Evolutionary conservation across 2,329 filamentous ascomycete genomes (phyloP), one percentile per base, ranked within the genome.

Genomic region (Neonectria hederae): DNA sequence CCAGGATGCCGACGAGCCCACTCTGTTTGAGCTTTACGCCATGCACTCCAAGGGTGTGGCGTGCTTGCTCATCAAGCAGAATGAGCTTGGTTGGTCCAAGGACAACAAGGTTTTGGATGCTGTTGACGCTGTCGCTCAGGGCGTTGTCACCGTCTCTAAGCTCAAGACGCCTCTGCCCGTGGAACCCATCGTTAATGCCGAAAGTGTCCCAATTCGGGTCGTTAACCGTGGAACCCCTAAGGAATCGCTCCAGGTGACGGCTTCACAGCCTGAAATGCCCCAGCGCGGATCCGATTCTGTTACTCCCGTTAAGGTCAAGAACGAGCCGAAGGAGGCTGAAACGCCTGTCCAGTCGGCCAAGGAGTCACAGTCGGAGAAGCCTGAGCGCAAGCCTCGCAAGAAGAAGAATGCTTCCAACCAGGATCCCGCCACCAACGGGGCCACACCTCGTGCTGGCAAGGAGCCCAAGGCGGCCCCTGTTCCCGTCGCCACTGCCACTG

Each of bases 1-100:
- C 7, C 84, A 88, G 64, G 86, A 87, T 42, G 83, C 83, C 24
- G 89, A 91, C 22, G 91, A 96, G 68, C 88, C 88, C 17, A 89
- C 90, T 0, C 82, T 97, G 14, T 98, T 99, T 74, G 96, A 99
- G 82, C 85, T 99, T 10, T 99, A 99, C 77, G 92, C 93, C 32
- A 97, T 97, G 91, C 95, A 99, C 79, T 97, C 96, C 11, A 97
- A 94, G 81, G 96, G 96, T 65, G 94, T 98, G n/a, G 94, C 94
- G 19, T 95, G 92, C 73, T 78, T 98, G 57, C 90, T 89, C 68
- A 89, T 99, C 77, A 95, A 92, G 77, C 93, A 95, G 76, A 88
- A 90, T 55, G 95, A 98, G 79, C 84, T 99, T 53, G 96, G 97
- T 30, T 98, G 94, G 94, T 91, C 90, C 71, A 88, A 89, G 71